Conservation (phyloP, 208 protist species). For the Trypanosomatidae sp. region DNA sequence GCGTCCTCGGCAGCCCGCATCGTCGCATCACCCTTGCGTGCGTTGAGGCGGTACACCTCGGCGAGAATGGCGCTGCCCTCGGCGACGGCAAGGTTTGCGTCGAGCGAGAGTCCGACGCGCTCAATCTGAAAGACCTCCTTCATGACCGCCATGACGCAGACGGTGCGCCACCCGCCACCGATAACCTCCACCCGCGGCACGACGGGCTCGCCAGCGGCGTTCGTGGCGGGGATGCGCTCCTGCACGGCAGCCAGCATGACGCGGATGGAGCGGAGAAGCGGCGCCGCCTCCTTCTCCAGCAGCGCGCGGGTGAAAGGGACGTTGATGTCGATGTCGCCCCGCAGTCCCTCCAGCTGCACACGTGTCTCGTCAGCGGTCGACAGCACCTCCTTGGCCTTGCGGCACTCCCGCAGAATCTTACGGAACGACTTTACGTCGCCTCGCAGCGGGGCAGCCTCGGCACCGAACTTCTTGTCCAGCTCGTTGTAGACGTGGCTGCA, state of each 20-base stretch:
- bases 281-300: slow-evolving; percentile 31
- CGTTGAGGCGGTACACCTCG: slow-evolving; percentile 14
- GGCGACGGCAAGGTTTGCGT: slow-evolving; percentile 60
- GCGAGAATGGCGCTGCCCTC: slow-evolving; percentile 69
- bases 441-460: slow-evolving; percentile 18
- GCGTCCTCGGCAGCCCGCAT: slow-evolving; percentile 13
- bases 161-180: slow-evolving; percentile 69
- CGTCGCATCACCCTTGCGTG: not conserved
- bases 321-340: slow-evolving; percentile 45
- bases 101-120: slow-evolving; percentile 54
- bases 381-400: slow-evolving; percentile 75
- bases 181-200: slow-evolving; percentile 70
- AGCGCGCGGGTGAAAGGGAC: slow-evolving; percentile 32
- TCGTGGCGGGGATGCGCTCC: slow-evolving; percentile 9
- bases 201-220: slow-evolving; percentile 7
- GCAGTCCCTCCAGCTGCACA: slow-evolving; percentile 59
- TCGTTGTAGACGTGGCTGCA: slow-evolving; percentile 49
- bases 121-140: slow-evolving; percentile 41
- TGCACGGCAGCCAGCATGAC: slow-evolving; percentile 39
- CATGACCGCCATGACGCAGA: slow-evolving; percentile 44
- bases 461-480: slow-evolving; percentile 34
- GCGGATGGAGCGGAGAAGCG: slow-evolving; percentile 30
- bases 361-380: slow-evolving; percentile 53
- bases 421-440: slow-evolving; percentile 54
- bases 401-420: slow-evolving; percentile 58